Evolutionary conservation across 257 asterid genomes (phyloP).

Genomic region (Dorcoceras hygrometricum): DNA sequence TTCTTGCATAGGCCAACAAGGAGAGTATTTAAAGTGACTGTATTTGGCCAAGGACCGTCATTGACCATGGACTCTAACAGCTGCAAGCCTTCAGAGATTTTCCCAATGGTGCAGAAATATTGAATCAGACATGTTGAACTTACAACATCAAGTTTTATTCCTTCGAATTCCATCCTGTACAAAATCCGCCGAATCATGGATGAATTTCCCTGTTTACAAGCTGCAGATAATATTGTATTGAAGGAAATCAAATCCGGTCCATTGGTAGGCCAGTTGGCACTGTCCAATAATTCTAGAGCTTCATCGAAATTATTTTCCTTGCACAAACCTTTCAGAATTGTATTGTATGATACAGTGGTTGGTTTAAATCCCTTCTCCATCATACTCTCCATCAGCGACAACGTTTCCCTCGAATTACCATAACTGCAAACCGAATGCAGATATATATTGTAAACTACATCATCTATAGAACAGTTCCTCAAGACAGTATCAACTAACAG

Average conservation of each 20-base stretch:
- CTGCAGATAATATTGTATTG: conserved; percentile 54
- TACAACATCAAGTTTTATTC: conserved; percentile 42
- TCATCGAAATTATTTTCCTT: conserved; percentile 37
- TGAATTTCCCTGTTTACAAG: conserved; percentile 44
- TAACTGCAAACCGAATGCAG: conserved; percentile 41
- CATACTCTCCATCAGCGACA: conserved; percentile 36
- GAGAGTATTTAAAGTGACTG: conserved; percentile 45
- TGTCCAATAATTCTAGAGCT: conserved; percentile 40
- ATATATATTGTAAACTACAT: conserved; percentile 42
- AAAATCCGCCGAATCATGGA: conserved; percentile 36
- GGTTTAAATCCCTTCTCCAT: conserved; percentile 47
- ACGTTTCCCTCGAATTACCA: conserved; percentile 41
- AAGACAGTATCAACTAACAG: conserved; percentile 32
- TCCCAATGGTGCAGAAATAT: conserved; percentile 38
- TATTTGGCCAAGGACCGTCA: conserved; percentile 42
- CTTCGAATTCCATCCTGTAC: conserved; percentile 42
- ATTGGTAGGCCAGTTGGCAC: conserved; percentile 37
- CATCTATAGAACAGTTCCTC: conserved; percentile 38
- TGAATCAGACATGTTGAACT: conserved; percentile 51
- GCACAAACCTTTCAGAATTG: conserved; percentile 51
- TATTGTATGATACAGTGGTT: conserved; percentile 43
- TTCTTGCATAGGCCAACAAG: conserved; percentile 53
- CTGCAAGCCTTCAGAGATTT: conserved; percentile 34
- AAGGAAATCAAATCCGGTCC: conserved; percentile 58
- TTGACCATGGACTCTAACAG: conserved; percentile 41